Base-by-base conservation (phyloP, 108 stramenopile species). In the Nitzschia sp. region DNA sequence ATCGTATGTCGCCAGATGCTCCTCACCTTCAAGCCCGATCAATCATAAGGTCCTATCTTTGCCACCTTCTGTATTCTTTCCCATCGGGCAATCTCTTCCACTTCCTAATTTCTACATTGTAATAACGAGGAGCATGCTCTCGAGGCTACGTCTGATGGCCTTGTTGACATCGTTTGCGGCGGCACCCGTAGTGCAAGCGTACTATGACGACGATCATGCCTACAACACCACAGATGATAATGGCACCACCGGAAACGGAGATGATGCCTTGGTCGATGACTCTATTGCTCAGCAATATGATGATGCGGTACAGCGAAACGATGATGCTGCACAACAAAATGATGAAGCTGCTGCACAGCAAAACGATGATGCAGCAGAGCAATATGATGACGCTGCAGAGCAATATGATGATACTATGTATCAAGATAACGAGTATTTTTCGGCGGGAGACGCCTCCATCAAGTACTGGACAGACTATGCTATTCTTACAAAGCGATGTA, bases 391-490 rank as follows among this genome's bases (percentile, higher is more conserved):
- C 28, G 34, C 32, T 35, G 68, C 18, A 30, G 3, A 2, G 66
- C 17, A 8, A 49, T n/a, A 59, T 36, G 46, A 61, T n/a, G 35
- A 54, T 8, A 73, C 64, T 32, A 21, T 30, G 5, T 2, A 71
- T 25, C 13, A 35, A 28, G 34, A n/a, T n/a, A 32, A 47, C 13
- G 56, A 26, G 36, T 54, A 53, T 38, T 70, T 59, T 48, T 53
- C 66, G 5, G 48, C 62, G 1, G 85, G 72, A 11, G 83, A 87
- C 51, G 84, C 86, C 31, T 68, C 70, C 36, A 94, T 94, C 62
- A 70, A 76, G 55, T 88, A 88, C 76, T 94, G 93, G 93, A 90
- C 89, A 2, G 79, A 88, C 26, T 91, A 89, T 64, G 89, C 89
- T 59, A 85, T 94, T 59, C 72, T 82, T 31, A 88, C 93, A 27